Conservation (phyloP, 2,329 filamentous ascomycete species). For the Thielaviopsis euricoi region DNA sequence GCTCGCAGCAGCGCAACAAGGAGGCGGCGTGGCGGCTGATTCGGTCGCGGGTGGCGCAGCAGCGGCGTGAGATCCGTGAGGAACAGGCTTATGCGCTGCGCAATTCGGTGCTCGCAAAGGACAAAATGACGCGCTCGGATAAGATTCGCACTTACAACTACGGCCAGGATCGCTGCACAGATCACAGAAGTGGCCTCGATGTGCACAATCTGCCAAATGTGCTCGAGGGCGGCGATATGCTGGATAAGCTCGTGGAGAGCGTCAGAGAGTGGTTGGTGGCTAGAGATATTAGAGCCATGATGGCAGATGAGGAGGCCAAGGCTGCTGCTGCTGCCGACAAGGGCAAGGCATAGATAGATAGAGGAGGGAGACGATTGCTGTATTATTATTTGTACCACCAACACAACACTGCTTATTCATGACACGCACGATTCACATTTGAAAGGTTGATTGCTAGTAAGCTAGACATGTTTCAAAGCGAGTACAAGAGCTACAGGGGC, state of each 20-base stretch:
- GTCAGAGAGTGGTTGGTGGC: constrained; percentile 61
- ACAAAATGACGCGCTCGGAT: constrained; percentile 76
- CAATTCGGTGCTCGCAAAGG: constrained; percentile 60
- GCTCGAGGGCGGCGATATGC: constrained; percentile 52
- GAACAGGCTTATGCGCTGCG: constrained; percentile 59
- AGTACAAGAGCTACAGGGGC: too few species aligned
- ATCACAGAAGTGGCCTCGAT: constrained; percentile 69
- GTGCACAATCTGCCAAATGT: constrained; percentile 67
- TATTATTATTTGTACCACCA: constrained; percentile 4
- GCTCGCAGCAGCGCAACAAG: constrained; percentile 80
- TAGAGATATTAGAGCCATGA: constrained; percentile 55
- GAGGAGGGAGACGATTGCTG: neutral
- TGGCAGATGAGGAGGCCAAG: constrained; percentile 41
- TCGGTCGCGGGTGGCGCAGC: constrained; percentile 65
- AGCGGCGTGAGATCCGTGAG: constrained; percentile 65
- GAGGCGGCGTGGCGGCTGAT: constrained; percentile 76
- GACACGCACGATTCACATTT: neutral
- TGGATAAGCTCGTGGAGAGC: constrained; percentile 64
- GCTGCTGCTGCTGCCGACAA: constrained; percentile 10
- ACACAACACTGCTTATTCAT: neutral
- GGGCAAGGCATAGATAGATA: constrained; percentile 12
- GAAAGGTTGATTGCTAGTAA: neutral
- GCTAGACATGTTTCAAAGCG: too few species aligned
- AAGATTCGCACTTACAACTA: constrained; percentile 90
- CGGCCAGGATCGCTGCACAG: constrained; percentile 61